Evolutionary conservation across 805 yeast genomes (phyloP), one percentile per base, ranked within the genome.

Genomic region (Scheffersomyces stipitis): DNA sequence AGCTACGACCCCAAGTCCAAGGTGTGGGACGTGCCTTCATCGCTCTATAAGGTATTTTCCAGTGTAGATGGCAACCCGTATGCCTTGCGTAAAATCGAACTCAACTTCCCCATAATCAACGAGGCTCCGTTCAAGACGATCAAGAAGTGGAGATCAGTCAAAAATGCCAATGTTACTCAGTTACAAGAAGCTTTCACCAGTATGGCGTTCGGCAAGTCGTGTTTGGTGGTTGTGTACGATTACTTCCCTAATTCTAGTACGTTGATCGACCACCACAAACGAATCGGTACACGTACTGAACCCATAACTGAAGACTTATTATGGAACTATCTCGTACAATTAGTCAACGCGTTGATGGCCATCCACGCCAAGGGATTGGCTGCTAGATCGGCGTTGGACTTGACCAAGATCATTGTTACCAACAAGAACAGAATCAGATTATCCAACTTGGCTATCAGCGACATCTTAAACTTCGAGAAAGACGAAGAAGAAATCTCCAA

Each of bases 151-250:
- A 75, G 67, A 39, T 66, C 66, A 10, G 45, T 83, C 15, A 62
- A 64, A 5, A 52, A 51, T 33, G 63, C 67, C 44, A 81, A 83
- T 49, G 65, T 87, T 15, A 86, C 85, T 1, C 71, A 75, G 28
- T 63, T 88, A 4, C 74, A 77, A 29, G 96, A 90, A 55, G 88
- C 93, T 5, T 91, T 93, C 58, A 83, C 96, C 1, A 80, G 91
- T 4, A 76, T 88, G 38, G 83, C 88, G 4, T 93, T 93, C 66
- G 91, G 87, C 30, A 50, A 48, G 34, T 52, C 63, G 10, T 81
- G 93, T 1, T 69, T 93, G 38, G 74, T 88, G 28, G 66, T 89
- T 30, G 83, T 86, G 4, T 87, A 88, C 61, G 97, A 91, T 54
- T 93, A 80, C 58, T 86, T 75, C 58, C 97, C 99, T 16, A 69